These are phyloP conservation scores for Sisymbrium altissimum DNA, from an alignment of 345 rosid species.

Conservation along the genomic window DNA sequence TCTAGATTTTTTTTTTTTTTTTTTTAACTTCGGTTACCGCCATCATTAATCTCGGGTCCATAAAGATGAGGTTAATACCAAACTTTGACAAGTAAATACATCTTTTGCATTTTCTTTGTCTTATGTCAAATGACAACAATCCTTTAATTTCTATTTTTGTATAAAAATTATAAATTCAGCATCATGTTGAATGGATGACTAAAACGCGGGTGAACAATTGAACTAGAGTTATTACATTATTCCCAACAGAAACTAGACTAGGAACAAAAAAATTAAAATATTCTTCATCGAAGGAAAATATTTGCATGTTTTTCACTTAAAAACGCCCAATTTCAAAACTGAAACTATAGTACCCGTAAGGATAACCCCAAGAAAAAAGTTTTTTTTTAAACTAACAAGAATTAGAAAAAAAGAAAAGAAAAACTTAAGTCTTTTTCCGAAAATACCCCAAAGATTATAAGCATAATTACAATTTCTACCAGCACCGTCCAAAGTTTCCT, in stretches of 20 bases:
- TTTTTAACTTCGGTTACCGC: too few relatives aligned
- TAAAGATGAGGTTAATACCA: too few relatives aligned
- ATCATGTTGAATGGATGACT: too few relatives aligned
- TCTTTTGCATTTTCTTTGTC: too few relatives aligned
- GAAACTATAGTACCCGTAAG: neutral
- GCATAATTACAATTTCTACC: neutral
- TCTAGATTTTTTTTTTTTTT: too few relatives aligned
- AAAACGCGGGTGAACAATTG: neutral
- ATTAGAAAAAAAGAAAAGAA: too few relatives aligned
- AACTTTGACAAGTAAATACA: too few relatives aligned
- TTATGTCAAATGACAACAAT: neutral
- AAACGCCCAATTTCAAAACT: neutral
- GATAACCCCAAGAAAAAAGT: neutral
- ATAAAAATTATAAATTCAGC: too few relatives aligned
- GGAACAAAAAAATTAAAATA: neutral
- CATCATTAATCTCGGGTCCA: too few relatives aligned
- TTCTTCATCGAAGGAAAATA: neutral
- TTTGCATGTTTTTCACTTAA: constrained; percentile 3
- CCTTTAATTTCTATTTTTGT: too few relatives aligned
- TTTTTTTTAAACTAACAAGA: neutral
- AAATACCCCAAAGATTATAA: constrained; percentile 14
- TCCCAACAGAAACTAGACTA: neutral
- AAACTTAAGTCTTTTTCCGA: neutral
- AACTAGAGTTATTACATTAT: neutral
- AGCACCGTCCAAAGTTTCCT: too few relatives aligned